A percentile compares a stretch with the other conserved stretches of the same genome.
phyloP scores from a whole-genome alignment of 1,139 yeast genomes.

The Yamadazyma aaseri region DNA sequence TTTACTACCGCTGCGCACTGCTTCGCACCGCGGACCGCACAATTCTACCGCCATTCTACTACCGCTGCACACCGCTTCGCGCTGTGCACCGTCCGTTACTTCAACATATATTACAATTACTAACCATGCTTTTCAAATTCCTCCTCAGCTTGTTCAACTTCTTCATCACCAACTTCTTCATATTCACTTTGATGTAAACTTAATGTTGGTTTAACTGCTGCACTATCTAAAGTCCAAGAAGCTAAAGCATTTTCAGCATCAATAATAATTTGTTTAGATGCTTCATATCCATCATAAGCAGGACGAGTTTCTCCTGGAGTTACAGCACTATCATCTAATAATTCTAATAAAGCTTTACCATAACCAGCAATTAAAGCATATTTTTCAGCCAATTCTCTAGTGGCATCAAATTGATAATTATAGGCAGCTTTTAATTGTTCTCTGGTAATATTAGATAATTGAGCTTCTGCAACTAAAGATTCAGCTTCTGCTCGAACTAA shows the following conservation, averaged over 20 bases:
- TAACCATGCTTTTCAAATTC: conserved; percentile 39
- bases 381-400: conserved; percentile 81
- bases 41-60: too few species aligned
- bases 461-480: conserved; percentile 87
- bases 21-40: too few species aligned
- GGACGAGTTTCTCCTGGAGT: conserved; percentile 93
- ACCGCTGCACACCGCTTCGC: too few species aligned
- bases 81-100: too few species aligned
- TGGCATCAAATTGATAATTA: conserved; percentile 79
- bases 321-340: conserved; percentile 80
- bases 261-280: conserved; percentile 80
- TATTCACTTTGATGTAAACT: conserved; percentile 62
- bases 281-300: conserved; percentile 84
- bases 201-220: conserved; percentile 77
- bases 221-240: conserved; percentile 79
- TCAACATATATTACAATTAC: not conserved
- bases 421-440: conserved; percentile 84
- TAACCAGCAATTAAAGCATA: conserved; percentile 84
- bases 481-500: conserved; percentile 90
- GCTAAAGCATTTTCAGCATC: conserved; percentile 84
- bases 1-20: too few species aligned
- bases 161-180: conserved; percentile 46
- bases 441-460: conserved; percentile 81
- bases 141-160: conserved; percentile 49
- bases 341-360: conserved; percentile 81